Base-by-base conservation (phyloP, 495 filamentous ascomycete genomes). In the Penicillium arizonense region DNA sequence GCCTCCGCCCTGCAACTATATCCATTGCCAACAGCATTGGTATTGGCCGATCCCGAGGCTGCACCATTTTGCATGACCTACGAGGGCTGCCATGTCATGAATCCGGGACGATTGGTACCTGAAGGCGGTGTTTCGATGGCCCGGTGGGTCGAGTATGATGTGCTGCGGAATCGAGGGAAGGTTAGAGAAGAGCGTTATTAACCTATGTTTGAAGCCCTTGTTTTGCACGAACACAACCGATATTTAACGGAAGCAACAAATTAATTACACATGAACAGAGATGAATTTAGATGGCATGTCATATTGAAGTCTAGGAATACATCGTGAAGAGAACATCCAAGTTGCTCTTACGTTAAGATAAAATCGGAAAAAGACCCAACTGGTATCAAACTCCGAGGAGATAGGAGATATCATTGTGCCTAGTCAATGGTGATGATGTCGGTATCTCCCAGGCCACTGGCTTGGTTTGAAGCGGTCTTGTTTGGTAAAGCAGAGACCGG, bases 61-160 rank as follows among this genome's bases (percentile, higher is more conserved):
- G 82, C 86, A 38, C 77, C 91, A 0, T 97, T 95, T 62, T 85
- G 84, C 50, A 74, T 96, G 38, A 94, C 88, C 14, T 97, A 97
- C 62, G 91, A 96, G 69, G 93, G 91, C 2, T 97, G 94, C 61
- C 86, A 91, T 76, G 93, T 96, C 3, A 88, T 98, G 82, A 98
- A 98, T 63, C 94, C 94, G 0, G 94, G 90, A 10, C 76, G 77
- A 40, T 71, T 97, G 38, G 71, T 91, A 41, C 83, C 85, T 1
- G 70, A 77, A 5, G 84, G 81, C 5, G 76, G 81, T 30, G 73
- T 82, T 40, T 81, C 85, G 12, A 79, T 76, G 23, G 88, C 84
- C 35, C 76, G 84, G 62, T 97, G 93, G 93, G 73, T 92, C 4
- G 93, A 97, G 73, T 96, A 91, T 68, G 87, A 88, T 73, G 59